Evolutionary conservation across 306 rosid species (phyloP).

Genomic region (Pterocarpus santalinus): DNA sequence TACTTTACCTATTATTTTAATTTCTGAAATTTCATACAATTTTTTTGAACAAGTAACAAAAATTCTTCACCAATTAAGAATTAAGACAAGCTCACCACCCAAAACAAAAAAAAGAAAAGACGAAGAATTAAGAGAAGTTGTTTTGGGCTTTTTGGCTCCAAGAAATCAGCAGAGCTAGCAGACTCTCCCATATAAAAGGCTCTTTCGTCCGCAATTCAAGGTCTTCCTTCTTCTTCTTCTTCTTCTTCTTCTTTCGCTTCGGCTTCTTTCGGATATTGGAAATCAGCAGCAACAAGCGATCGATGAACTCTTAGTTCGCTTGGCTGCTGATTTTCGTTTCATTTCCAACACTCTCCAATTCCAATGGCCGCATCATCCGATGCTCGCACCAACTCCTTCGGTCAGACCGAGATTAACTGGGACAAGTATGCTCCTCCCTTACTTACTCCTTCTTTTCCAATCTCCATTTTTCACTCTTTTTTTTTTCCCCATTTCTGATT

Average conservation of each 20-base stretch:
- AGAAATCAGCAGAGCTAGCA: not conserved
- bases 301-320: slow-evolving; percentile 47
- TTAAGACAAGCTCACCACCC: not conserved
- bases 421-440: slow-evolving; percentile 63
- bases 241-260: not conserved
- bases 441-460: not conserved
- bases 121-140: not conserved
- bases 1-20: too few relatives aligned
- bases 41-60: too few relatives aligned
- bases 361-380: slow-evolving; percentile 64
- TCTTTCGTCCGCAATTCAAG: not conserved
- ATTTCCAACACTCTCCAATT: slow-evolving; percentile 44
- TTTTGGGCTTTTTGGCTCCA: slow-evolving; percentile 5
- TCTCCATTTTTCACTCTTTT: not conserved
- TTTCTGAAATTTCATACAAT: too few relatives aligned
- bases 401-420: slow-evolving; percentile 88
- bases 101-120: not conserved
- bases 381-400: slow-evolving; percentile 55
- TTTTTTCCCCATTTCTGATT: not conserved
- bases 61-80: too few relatives aligned
- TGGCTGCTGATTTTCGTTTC: slow-evolving; percentile 9
- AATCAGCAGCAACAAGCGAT: slow-evolving; percentile 16
- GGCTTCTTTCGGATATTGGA: not conserved
- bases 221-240: not conserved
- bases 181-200: not conserved